Evolutionary conservation across 345 rosid species (phyloP).

Genomic region (Boechera retrofracta): DNA sequence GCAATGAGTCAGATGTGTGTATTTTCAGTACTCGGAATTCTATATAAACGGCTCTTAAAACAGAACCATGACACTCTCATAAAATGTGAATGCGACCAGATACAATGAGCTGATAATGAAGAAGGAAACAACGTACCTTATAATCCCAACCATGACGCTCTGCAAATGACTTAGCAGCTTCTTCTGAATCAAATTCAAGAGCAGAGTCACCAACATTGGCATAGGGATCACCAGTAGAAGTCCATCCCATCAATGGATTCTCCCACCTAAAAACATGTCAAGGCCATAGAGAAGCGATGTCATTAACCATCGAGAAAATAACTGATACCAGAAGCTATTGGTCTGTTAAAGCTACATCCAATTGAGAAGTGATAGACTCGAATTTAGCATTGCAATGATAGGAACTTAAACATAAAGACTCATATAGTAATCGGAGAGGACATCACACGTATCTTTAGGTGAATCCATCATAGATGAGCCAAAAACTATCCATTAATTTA

Average conservation of each 20-base stretch:
- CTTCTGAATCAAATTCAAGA: constrained; percentile 75
- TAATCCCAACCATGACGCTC: constrained; percentile 94
- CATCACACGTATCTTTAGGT: constrained; percentile 6
- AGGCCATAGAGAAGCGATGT: neutral
- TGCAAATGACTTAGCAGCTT: constrained; percentile 84
- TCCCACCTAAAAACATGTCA: constrained; percentile 75
- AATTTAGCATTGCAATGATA: neutral
- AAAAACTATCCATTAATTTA: neutral
- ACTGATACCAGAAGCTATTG: neutral
- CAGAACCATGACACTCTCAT: neutral
- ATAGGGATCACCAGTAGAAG: constrained; percentile 99
- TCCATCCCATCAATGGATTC: constrained; percentile 99
- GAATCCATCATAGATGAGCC: neutral
- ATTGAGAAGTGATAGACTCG: neutral
- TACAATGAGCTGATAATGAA: neutral
- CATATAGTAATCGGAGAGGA: neutral
- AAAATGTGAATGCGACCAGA: constrained; percentile 18
- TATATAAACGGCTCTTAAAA: neutral
- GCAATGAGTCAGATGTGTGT: constrained; percentile 29
- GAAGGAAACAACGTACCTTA: constrained; percentile 51
- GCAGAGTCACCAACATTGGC: constrained; percentile 95
- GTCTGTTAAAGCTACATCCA: neutral
- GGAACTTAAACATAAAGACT: neutral
- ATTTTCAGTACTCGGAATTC: constrained; percentile 9
- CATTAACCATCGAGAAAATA: neutral